phyloP scores from a whole-genome alignment of 306 rosid genomes.

The Cyclanthera cordifolia region DNA sequence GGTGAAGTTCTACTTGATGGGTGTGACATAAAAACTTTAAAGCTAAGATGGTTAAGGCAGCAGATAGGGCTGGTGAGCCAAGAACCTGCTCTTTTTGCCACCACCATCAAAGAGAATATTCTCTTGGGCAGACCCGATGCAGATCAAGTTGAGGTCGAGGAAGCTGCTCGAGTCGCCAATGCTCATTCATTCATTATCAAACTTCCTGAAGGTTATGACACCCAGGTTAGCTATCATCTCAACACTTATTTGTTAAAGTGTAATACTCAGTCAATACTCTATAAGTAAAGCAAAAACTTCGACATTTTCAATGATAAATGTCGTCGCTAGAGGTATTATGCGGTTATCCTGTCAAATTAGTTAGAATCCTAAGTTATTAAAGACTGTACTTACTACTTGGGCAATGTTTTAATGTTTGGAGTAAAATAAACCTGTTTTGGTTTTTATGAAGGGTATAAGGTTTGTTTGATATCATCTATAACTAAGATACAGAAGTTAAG shows the following conservation, averaged over 20 bases:
- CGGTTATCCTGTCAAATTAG: background rate
- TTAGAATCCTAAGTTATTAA: background rate
- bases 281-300: background rate
- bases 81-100: conserved; percentile 95
- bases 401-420: background rate
- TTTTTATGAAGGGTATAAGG: background rate
- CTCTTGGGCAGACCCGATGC: conserved; percentile 93
- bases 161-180: conserved; percentile 96
- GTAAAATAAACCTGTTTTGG: background rate
- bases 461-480: background rate
- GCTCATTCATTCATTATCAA: conserved; percentile 90
- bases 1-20: conserved; percentile 92
- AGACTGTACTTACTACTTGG: background rate
- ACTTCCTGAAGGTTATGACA: conserved; percentile 81
- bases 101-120: conserved; percentile 82
- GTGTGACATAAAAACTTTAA: conserved; percentile 69
- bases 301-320: background rate
- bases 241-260: background rate
- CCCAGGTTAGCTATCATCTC: conserved; percentile 57
- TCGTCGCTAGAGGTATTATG: background rate
- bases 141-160: conserved; percentile 79
- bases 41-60: conserved; percentile 86
- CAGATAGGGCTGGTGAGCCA: conserved; percentile 97
- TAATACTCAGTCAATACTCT: background rate
- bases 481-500: background rate